These are phyloP conservation scores for Vachellia collinsii DNA, from an alignment of 306 rosid species.

Conservation along the genomic window DNA sequence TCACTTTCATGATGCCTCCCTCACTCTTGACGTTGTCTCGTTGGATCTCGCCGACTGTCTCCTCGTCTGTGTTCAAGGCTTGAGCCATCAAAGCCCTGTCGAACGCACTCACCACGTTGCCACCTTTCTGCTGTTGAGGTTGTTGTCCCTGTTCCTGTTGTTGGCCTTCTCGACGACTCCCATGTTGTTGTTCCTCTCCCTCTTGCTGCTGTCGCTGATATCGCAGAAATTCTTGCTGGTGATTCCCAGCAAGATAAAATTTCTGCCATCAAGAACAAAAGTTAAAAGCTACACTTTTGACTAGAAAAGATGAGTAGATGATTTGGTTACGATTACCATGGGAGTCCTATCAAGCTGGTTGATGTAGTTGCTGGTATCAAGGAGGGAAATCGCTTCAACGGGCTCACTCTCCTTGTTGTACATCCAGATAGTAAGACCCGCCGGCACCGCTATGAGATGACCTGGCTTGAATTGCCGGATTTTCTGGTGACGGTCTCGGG, in stretches of 20 bases:
- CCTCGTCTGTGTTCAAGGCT: neutral
- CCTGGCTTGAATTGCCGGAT: neutral
- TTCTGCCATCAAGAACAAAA: neutral
- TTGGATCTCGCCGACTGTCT: neutral
- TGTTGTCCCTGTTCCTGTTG: neutral
- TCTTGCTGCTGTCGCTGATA: neutral
- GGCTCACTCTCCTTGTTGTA: neutral
- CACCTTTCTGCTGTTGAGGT: neutral
- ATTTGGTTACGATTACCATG: neutral
- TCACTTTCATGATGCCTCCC: neutral
- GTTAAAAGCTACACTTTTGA: neutral
- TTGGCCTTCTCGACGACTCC: neutral
- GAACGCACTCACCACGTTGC: neutral
- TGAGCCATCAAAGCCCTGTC: neutral
- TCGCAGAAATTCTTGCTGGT: neutral
- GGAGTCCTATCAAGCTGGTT: neutral
- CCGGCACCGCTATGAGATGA: neutral
- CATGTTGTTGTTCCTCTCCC: constrained; percentile 4
- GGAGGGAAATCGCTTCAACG: neutral
- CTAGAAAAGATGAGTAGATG: neutral
- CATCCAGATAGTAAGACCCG: neutral
- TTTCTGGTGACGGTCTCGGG: neutral
- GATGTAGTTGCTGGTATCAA: neutral
- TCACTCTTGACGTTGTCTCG: neutral
- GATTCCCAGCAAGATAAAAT: neutral